Evolutionary conservation across 1,284 basidiomycete species (phyloP), one percentile per base, ranked within the genome.

Genomic region (Moniliophthora roreri): DNA sequence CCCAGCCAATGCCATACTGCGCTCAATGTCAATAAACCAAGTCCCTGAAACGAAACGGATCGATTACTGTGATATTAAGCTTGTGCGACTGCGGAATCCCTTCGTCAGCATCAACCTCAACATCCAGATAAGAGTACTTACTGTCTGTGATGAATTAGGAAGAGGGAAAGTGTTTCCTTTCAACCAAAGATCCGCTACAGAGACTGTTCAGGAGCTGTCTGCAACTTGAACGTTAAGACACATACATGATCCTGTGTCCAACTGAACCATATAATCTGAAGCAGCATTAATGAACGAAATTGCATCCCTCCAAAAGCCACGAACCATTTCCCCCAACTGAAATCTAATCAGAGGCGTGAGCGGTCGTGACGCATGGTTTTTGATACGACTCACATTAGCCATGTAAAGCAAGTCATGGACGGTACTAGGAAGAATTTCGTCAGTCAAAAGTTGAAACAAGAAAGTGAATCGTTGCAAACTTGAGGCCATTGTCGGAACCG

Each of bases 1-100:
- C 87, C 81, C 85, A 91, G 20, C 90, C 90, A 53, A 87, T 83
- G 49, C 85, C 87, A 66, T 91, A 92, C 89, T 90, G 56, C 1
- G 34, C 50, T 38, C 16, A 51, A 38, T 39, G 28, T 42, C 18
- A 42, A 28, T 10, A 37, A 26, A 4, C 5, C 44, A 15, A 10
- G 36, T 39, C 11, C 44, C 13, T 44, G 38, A 52, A 36, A 18
- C 44, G 37, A 18, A 48, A 53, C 24, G 39, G 44, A 59, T n/a
- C n/a, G n/a, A 80, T 69, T 65, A 89, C 86, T 24, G 83, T 83
- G 26, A 89, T 65, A 62, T 88, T 89, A 53, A 77, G 70, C 7
- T 69, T 72, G 21, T 67, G 68, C 6, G 70, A 64, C 81, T 81
- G 52, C n/a, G 21, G 23, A 52, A 50, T 68, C 13, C 4, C 26